Conservation (phyloP, 108 stramenopile species). For the Cylindrotheca closterium region DNA sequence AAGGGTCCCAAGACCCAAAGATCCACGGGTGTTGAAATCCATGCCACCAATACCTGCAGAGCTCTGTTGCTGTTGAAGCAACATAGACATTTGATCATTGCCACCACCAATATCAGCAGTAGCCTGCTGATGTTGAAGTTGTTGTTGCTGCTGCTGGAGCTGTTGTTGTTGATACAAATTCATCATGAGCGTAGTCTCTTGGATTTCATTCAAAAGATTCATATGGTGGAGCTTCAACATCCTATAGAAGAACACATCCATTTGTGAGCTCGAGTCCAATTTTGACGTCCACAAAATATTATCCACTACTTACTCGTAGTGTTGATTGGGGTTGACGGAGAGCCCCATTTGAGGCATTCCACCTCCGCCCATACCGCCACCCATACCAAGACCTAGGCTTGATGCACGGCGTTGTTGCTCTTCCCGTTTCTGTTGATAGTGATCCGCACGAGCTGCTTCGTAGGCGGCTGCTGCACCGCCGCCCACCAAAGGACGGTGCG, state of each 20-base stretch:
- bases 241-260: conserved; percentile 33
- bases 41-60: conserved; percentile 9
- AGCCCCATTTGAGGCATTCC: conserved; percentile 51
- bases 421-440: conserved; percentile 41
- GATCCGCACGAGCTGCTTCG: conserved; percentile 82
- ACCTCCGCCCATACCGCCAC: conserved; percentile 25
- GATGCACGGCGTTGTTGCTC: conserved; percentile 57
- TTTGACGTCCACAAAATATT: neutral
- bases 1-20: conserved; percentile 3
- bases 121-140: conserved; percentile 48
- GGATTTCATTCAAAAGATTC: conserved; percentile 91
- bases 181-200: conserved; percentile 93
- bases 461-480: conserved; percentile 83
- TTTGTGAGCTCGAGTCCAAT: neutral
- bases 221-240: conserved; percentile 93
- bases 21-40: conserved; percentile 11
- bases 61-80: conserved; percentile 26
- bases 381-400: conserved; percentile 47
- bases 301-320: conserved; percentile 39
- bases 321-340: conserved; percentile 64
- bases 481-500: conserved; percentile 74
- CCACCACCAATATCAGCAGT: conserved; percentile 6
- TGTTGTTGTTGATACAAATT: conserved; percentile 77
- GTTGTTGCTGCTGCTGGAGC: conserved; percentile 67
- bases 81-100: conserved; percentile 26